Conservation (phyloP, 805 yeast genomes). For the Sungouiozyma intestinalis region DNA sequence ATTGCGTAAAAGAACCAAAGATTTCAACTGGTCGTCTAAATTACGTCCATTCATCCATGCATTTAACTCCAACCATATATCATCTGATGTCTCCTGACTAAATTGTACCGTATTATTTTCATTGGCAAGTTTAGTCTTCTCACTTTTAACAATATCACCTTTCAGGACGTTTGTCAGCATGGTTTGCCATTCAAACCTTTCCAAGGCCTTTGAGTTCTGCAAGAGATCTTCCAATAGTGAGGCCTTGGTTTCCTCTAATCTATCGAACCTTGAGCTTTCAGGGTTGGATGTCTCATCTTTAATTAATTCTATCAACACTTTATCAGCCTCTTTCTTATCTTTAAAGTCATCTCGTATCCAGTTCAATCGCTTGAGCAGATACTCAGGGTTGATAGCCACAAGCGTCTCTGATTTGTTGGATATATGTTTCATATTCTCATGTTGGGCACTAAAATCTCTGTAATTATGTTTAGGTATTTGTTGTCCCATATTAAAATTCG, state of each 20-base stretch:
- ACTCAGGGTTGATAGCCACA: constrained; percentile 20
- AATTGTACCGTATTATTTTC: constrained; percentile 28
- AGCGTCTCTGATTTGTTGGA: constrained; percentile 13
- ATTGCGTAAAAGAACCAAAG: constrained; percentile 58
- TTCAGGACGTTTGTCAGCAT: constrained; percentile 85
- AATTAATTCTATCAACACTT: constrained; percentile 9
- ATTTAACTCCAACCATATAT: constrained; percentile 77
- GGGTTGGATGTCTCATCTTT: not conserved
- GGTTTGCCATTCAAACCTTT: constrained; percentile 90
- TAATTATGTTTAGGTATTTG: not conserved
- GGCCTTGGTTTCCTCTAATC: not conserved
- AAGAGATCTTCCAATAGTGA: constrained; percentile 9
- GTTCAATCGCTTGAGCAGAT: constrained; percentile 18
- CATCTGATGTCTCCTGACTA: constrained; percentile 24
- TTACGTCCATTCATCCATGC: constrained; percentile 76
- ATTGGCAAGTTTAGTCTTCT: constrained; percentile 64
- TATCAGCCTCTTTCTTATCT: constrained; percentile 9
- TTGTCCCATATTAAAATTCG: not conserved
- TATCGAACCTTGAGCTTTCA: not conserved
- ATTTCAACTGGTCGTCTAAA: constrained; percentile 63
- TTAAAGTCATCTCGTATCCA: constrained; percentile 12
- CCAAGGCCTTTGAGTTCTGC: constrained; percentile 39
- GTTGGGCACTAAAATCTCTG: constrained; percentile 9
- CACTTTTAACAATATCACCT: constrained; percentile 89
- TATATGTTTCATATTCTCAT: constrained; percentile 11